Conservation (phyloP, 2,329 filamentous ascomycete species). For the Cryoendolithus antarcticus region DNA sequence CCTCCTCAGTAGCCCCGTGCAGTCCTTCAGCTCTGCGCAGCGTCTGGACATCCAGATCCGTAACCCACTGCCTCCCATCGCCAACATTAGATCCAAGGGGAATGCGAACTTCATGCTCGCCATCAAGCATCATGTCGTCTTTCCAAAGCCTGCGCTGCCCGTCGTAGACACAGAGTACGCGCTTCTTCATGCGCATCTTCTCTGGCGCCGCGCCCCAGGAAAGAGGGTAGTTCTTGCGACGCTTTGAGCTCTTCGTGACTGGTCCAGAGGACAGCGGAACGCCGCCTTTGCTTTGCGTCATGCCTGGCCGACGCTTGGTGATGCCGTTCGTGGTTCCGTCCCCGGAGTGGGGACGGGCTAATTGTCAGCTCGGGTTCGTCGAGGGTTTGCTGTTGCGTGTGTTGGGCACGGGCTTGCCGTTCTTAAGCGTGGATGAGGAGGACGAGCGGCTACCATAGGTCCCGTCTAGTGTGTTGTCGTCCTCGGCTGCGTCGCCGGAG, state of each 20-base stretch:
- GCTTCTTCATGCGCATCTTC: conserved; percentile 98
- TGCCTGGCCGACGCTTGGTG: conserved; percentile 34
- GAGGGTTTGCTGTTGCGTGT: conserved; percentile 35
- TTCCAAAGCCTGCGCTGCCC: conserved; percentile 81
- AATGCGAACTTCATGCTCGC: conserved; percentile 85
- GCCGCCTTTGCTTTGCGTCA: conserved; percentile 68
- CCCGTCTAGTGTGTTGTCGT: conserved; percentile 31
- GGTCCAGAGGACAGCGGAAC: conserved; percentile 38
- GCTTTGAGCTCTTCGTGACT: conserved; percentile 50
- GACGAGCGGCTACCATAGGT: conserved; percentile 37
- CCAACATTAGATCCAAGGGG: conserved; percentile 53
- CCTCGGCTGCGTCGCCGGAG: conserved; percentile 25
- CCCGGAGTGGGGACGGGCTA: conserved; percentile 39
- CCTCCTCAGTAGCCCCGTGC: conserved; percentile 64
- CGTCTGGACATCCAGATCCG: conserved; percentile 85
- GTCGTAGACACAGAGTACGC: conserved; percentile 85
- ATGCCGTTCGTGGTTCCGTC: conserved; percentile 10
- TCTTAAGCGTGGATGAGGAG: too few species aligned
- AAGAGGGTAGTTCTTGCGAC: conserved; percentile 82
- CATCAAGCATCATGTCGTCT: conserved; percentile 97
- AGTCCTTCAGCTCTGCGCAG: conserved; percentile 79
- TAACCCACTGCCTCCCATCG: conserved; percentile 66
- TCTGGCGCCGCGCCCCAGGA: conserved; percentile 87
- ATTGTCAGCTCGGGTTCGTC: conserved; percentile 38
- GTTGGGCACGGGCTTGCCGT: conserved; percentile 35